Conservation (phyloP, 192 early-diverging fungal genomes). For the Backusella sp. region DNA sequence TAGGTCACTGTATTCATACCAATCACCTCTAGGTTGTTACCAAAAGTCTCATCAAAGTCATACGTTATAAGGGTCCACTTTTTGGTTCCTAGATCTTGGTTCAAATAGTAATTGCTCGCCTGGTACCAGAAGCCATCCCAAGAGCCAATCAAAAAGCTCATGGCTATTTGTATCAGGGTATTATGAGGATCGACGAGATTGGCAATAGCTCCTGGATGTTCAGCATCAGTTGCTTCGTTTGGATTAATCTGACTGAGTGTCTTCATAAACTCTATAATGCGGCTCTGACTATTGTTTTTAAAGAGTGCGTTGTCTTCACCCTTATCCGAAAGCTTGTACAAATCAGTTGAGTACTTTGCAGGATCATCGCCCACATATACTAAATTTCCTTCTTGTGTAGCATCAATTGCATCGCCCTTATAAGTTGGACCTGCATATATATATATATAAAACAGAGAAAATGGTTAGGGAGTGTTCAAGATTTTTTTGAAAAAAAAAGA, state of each 20-base stretch:
- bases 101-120: slow-evolving; percentile 45
- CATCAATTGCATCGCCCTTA: slow-evolving; percentile 28
- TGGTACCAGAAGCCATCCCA: slow-evolving; percentile 43
- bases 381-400: slow-evolving; percentile 24
- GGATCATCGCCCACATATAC: slow-evolving; percentile 21
- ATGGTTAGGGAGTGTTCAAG: background rate
- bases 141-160: slow-evolving; percentile 39
- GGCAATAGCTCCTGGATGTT: slow-evolving; percentile 11
- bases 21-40: slow-evolving; percentile 23
- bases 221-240: slow-evolving; percentile 10
- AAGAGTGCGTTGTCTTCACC: slow-evolving; percentile 15
- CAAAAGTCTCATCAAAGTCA: slow-evolving; percentile 46
- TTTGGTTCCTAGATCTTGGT: slow-evolving; percentile 32
- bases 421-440: slow-evolving; percentile 18
- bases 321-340: slow-evolving; percentile 25
- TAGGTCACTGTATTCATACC: slow-evolving; percentile 31
- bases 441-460: background rate
- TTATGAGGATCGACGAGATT: slow-evolving; percentile 22
- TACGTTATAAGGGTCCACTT: slow-evolving; percentile 43
- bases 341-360: slow-evolving; percentile 13
- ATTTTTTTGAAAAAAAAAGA: background rate
- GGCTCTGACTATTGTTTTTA: slow-evolving; percentile 17
- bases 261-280: slow-evolving; percentile 23
- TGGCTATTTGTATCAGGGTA: slow-evolving; percentile 31
- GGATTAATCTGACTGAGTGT: slow-evolving; percentile 6